Evolutionary conservation across 768 basidiomycete species (phyloP), one percentile per base, ranked within the genome.

Genomic region (Filobasidium floriforme): DNA sequence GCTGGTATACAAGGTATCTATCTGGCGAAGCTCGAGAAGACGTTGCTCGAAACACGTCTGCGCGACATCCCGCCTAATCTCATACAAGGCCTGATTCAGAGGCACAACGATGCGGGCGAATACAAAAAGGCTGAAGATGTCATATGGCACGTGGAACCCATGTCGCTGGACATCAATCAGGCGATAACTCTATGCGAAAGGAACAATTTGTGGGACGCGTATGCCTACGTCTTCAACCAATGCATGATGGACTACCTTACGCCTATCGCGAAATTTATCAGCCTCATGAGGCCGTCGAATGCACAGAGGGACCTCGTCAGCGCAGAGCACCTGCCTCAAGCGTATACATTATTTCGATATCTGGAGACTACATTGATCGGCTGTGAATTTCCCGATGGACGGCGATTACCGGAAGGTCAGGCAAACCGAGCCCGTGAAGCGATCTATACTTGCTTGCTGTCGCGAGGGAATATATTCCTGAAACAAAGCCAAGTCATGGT

Each of bases 111-210:
- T 40, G 83, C 85, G 52, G 82, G 81, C 14, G 84, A 86, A 41
- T 85, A 87, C 9, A 88, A 89, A 59, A 81, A 86, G 2, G 89
- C 88, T 1, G 93, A 99, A 77, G 85, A 85, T 37, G 82, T 97
- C 65, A 94, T 99, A 63, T 97, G 92, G 92, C 90, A 94, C 75
- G 90, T 97, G 70, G 90, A 96, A 71, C 92, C 94, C 0, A 80
- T 84, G 1, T 90, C 87, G 71, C 80, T 99, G 66, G 96, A 99
- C 74, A 87, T 97, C 79, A 89, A 97, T 73, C 94, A 97, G 79
- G 88, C 88, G 5, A 88, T 97, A 70, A 83, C 78, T 28, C 82
- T 99, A 5, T 99, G 96, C 73, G 88, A 91, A 76, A 83, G 79
- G 65, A 84, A 92, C 73, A 83, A 83, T 29, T 84, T 98, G 5